Evolutionary conservation across 2,329 filamentous ascomycete species (phyloP), one percentile per base, ranked within the genome.

Genomic region (Pseudopyricularia javanii): DNA sequence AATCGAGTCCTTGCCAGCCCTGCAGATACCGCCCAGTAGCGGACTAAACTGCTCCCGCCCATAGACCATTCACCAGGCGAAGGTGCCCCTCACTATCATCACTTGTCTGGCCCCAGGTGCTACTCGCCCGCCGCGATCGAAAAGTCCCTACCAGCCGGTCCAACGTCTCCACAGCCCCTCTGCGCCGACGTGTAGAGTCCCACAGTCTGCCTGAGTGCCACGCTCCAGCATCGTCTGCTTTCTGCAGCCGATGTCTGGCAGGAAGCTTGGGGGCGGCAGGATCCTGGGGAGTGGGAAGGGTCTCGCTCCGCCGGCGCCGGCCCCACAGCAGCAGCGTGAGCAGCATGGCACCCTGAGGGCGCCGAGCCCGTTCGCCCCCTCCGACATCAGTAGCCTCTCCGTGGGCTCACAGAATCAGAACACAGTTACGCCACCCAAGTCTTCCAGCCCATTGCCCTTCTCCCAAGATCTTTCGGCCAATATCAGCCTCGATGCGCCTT

Each of bases 181-280:
- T 30, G 28, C 28, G 28, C 9, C 28, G 9, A 30, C 28, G 28
- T 30, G 9, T 9, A 45, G 6, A 12, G 8, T 3, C 14, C 24
- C 11, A 3, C 14, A 12, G 40, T 22, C 40, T 45, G 40, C 20
- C 7, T 24, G 40, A 45, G 40, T 20, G 24, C 40, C 22, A 20
- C 40, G 24, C 40, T 45, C 47, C 33, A 50, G 49, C 49, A 37
- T 50, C 33, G 49, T 22, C 49, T 37, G 49, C 32, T 35, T 26
- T 26, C 33, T 26, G 49, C 33, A 17, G 43, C 15, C 40, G 68
- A 95, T 95, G 89, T 86, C 89, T 62, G 79, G 52, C 68, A 83
- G 88, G 74, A 91, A 86, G 75, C 79, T 96, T 68, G 91, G 91
- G 70, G 91, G 91, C 70, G 91, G 91, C 67, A 83, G 91, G 72